These are phyloP conservation scores for Lipomyces yamanashiensis DNA, from an alignment of 805 yeast species.

Conservation along the genomic window DNA sequence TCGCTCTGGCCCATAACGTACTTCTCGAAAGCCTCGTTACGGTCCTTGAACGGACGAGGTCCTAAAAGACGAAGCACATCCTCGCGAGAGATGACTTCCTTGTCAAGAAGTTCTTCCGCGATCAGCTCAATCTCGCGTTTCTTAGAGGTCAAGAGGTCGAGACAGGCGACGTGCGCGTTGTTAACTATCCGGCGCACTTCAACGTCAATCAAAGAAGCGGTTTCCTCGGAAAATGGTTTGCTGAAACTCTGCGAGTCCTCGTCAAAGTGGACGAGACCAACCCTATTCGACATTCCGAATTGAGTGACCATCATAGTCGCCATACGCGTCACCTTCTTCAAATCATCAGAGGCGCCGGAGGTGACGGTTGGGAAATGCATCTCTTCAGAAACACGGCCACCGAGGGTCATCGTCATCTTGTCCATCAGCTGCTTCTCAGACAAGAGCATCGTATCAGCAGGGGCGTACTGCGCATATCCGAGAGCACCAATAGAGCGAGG, in stretches of 20 bases:
- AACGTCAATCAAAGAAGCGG: slow-evolving; percentile 76
- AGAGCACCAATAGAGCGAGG: slow-evolving; percentile 97
- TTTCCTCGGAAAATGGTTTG: slow-evolving; percentile 88
- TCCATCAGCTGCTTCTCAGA: slow-evolving; percentile 79
- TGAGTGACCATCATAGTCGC: slow-evolving; percentile 92
- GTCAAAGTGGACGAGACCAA: slow-evolving; percentile 84
- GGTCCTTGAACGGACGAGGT: slow-evolving; percentile 87
- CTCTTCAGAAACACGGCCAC: slow-evolving; percentile 97
- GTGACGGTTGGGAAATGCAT: slow-evolving; percentile 89
- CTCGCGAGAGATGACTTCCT: slow-evolving; percentile 91
- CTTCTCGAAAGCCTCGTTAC: slow-evolving; percentile 87
- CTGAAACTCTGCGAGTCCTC: slow-evolving; percentile 70
- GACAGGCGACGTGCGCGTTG: slow-evolving; percentile 76
- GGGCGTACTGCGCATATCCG: slow-evolving; percentile 97
- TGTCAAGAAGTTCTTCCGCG: slow-evolving; percentile 81
- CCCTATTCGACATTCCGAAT: slow-evolving; percentile 85
- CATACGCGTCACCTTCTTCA: slow-evolving; percentile 91
- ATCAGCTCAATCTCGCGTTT: slow-evolving; percentile 77
- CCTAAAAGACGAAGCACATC: slow-evolving; percentile 92
- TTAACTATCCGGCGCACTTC: slow-evolving; percentile 81
- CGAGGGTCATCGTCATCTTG: slow-evolving; percentile 95
- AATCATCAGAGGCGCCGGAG: slow-evolving; percentile 95
- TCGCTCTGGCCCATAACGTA: slow-evolving; percentile 45
- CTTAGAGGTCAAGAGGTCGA: slow-evolving; percentile 67
- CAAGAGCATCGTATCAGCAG: slow-evolving; percentile 85